Evolutionary conservation across 805 yeast species (phyloP), one percentile per base, ranked within the genome.

Genomic region (Cyberlindnera mrakii): DNA sequence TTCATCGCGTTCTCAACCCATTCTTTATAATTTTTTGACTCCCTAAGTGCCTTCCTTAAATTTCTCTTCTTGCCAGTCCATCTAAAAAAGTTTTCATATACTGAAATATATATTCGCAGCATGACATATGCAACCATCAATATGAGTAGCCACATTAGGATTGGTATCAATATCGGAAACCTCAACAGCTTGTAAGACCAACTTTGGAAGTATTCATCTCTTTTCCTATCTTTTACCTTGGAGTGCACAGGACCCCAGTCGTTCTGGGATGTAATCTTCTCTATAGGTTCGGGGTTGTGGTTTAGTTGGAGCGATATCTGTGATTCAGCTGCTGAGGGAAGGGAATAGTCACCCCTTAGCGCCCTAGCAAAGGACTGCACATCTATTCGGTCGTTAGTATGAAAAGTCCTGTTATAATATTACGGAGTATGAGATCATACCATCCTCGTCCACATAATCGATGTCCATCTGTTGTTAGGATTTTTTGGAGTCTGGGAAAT

Each of bases 131-230:
- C 37, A 0, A 68, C 20, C 20, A 78, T 68, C 11, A 85, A 63
- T 3, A 79, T 45, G 0, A 55, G 31, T 1, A 82, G 66, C 88
- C 90, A 85, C 14, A 64, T 29, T 3, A 74, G 49, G 1, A 80
- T 74, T 15, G 75, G 61, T 0, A 74, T 37, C 42, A 85, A 63
- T 4, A 82, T 59, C 0, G 93, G 95, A 75, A 83, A 84, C 35
- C 93, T 63, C 23, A 85, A 64, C 1, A 84, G 33, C 35, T 62
- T 60, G 50, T 73, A 77, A 0, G 77, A 63, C 37, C 62, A 48
- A 20, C 76, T 73, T 20, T 61, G 59, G 44, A 54, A 52, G 27
- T 52, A 52, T 32, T 62, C 54, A 44, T 64, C 51, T 43, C 44
- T 33, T 32, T 44, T 50, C 25, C 25, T 43, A 35, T 30, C 3